A percentile compares a stretch with the other conserved stretches of the same genome.
These are phyloP conservation scores for Epichloe amarillans DNA, from an alignment of 2,329 filamentous ascomycete species.

Conservation along the genomic window DNA sequence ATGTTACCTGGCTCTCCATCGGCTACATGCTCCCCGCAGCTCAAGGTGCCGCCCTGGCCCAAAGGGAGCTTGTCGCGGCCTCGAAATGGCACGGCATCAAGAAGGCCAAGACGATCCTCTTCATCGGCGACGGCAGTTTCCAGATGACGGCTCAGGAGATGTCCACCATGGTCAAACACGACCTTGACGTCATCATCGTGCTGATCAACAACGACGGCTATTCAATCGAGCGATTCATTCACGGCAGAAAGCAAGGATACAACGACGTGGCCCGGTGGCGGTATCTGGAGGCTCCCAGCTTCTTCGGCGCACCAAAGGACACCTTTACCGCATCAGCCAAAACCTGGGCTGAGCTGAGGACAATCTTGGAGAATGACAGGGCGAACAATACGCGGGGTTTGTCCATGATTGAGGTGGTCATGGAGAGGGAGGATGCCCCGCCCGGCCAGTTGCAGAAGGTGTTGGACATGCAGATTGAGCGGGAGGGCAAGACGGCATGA, in stretches of 20 bases:
- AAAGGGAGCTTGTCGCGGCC: slow-evolving; percentile 25
- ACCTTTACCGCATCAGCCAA: slow-evolving; percentile 5
- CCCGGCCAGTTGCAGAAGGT: slow-evolving; percentile 4
- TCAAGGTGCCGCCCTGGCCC: slow-evolving; percentile 41
- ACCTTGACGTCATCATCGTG: slow-evolving; percentile 35
- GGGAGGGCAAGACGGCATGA: not conserved
- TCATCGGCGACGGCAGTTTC: slow-evolving; percentile 52
- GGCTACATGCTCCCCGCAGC: slow-evolving; percentile 47
- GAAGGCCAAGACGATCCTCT: slow-evolving; percentile 32
- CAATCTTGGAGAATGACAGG: not conserved
- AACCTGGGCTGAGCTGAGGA: slow-evolving; percentile 5
- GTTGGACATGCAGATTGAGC: slow-evolving; percentile 3
- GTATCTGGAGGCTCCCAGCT: slow-evolving; percentile 32
- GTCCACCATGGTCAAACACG: slow-evolving; percentile 45
- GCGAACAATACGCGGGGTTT: not conserved
- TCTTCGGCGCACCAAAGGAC: slow-evolving; percentile 28
- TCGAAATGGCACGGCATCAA: slow-evolving; percentile 9
- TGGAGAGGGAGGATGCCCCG: slow-evolving; percentile 7
- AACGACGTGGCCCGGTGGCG: slow-evolving; percentile 42
- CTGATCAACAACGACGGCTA: slow-evolving; percentile 48
- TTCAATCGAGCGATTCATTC: slow-evolving; percentile 44
- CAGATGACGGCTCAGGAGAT: slow-evolving; percentile 56
- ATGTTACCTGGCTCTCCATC: slow-evolving; percentile 45
- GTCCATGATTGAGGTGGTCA: slow-evolving; percentile 6
- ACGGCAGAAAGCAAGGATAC: slow-evolving; percentile 38